Base-by-base conservation (phyloP, 2,329 filamentous ascomycete species). In the Cercospora canescens region DNA sequence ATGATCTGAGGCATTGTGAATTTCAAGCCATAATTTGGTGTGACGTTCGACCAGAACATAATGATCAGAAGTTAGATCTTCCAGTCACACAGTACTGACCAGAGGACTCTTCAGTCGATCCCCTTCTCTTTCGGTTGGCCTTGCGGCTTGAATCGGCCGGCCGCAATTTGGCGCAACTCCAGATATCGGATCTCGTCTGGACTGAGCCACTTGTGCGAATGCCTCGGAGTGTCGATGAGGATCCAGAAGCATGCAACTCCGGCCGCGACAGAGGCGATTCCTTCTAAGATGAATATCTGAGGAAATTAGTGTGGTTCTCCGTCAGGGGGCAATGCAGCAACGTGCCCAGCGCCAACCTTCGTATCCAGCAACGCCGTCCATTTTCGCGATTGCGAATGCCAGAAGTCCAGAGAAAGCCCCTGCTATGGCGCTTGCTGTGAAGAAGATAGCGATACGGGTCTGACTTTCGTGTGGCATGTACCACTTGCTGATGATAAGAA, bases 231-330 rank as follows among this genome's bases (percentile, higher is more conserved):
- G 1, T 78, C 74, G 5, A 86, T 86, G 85, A 89, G 87, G n/a
- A 87, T 77, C 6, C 83, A 80, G 70, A 82, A 87, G 0, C 85
- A 82, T 3, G 83, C 73, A 0, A 87, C 48, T 1, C 86, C 86
- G 21, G 88, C 79, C 2, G 77, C n/a, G 1, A 86, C 73, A 0
- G 85, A 87, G 30, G 87, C 79, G 1, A 83, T 68, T 0, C 85
- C 86, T 69, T 89, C 86, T n/a, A 88, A 81, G 0, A 88, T 72
- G 69, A 88, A 85, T 6, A 86, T 76, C n/a, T n/a, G n/a, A n/a
- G n/a, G n/a, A n/a, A n/a, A n/a, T n/a, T n/a, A n/a, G n/a, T n/a
- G n/a, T n/a, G n/a, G n/a, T n/a, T n/a, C n/a, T n/a, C n/a, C n/a
- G n/a, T n/a, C n/a, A n/a, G n/a, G n/a, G n/a, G n/a, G n/a, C n/a